phyloP scores from a whole-genome alignment of 257 asterid genomes.

The Solanum sejunctum region DNA sequence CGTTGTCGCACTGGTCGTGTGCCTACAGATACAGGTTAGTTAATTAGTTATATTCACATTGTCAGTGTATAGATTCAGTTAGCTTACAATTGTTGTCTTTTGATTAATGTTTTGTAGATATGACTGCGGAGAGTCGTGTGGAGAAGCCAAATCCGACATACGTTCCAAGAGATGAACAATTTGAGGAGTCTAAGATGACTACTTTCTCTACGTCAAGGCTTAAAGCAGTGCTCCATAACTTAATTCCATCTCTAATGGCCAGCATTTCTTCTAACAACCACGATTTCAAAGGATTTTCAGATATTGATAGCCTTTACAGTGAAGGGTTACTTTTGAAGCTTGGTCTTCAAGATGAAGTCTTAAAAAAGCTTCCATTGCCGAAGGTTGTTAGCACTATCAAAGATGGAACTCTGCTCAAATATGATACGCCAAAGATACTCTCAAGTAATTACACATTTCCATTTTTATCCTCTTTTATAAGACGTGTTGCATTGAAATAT shows the following conservation, averaged over 20 bases:
- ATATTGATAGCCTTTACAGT: conserved; percentile 75
- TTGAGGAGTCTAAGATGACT: conserved; percentile 83
- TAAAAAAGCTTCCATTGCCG: conserved; percentile 68
- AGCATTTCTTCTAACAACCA: conserved; percentile 62
- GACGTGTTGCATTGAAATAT: neutral
- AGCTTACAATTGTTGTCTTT: neutral
- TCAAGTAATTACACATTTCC: conserved; percentile 41
- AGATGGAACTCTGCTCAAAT: conserved; percentile 76
- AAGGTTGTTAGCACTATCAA: conserved; percentile 57
- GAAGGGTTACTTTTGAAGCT: conserved; percentile 82
- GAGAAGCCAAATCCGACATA: conserved; percentile 92
- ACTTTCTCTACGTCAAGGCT: conserved; percentile 83
- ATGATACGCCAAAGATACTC: conserved; percentile 65
- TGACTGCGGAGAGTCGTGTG: conserved; percentile 67
- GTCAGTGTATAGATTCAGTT: neutral
- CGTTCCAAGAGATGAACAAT: conserved; percentile 92
- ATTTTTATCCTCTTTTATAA: neutral
- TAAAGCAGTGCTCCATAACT: conserved; percentile 74
- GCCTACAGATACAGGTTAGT: conserved; percentile 66
- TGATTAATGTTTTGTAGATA: conserved; percentile 22
- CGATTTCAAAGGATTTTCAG: conserved; percentile 77
- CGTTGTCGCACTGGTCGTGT: conserved; percentile 87
- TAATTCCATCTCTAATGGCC: conserved; percentile 70
- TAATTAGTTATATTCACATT: neutral
- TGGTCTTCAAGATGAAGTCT: conserved; percentile 62